phyloP scores from a whole-genome alignment of 257 asterid species.

The Cynanchum wilfordii region DNA sequence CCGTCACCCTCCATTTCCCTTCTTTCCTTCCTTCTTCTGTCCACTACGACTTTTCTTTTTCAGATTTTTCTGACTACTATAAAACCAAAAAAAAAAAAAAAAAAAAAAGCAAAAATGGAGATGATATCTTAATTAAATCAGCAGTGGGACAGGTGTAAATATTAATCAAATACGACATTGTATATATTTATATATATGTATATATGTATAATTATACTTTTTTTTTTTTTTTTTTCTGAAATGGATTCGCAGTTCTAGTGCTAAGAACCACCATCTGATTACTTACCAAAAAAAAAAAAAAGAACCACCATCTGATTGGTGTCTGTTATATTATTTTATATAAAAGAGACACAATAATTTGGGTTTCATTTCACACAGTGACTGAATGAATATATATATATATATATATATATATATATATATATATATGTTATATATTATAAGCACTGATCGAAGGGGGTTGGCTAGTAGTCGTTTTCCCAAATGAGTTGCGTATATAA shows the following conservation, averaged over 20 bases:
- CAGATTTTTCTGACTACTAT: too few species aligned
- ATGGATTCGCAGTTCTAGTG: slow-evolving; percentile 12
- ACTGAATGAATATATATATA: too few species aligned
- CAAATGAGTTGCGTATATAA: slow-evolving; percentile 11
- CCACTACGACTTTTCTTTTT: background rate
- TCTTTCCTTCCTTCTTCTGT: background rate
- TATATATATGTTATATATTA: slow-evolving; percentile 3
- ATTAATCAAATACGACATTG: too few species aligned
- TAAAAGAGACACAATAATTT: slow-evolving; percentile 13
- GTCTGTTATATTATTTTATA: too few species aligned
- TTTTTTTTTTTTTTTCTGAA: background rate
- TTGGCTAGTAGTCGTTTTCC: slow-evolving; percentile 36
- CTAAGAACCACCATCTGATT: background rate
- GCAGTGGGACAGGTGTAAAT: background rate
- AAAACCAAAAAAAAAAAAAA: too few species aligned
- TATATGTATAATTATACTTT: too few species aligned
- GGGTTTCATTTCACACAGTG: background rate
- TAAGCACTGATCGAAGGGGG: slow-evolving; percentile 12
- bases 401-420: background rate
- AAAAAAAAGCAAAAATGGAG: background rate
- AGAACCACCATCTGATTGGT: background rate
- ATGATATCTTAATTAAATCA: background rate
- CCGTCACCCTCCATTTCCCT: too few species aligned
- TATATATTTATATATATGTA: too few species aligned
- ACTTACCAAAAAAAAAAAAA: too few species aligned